Evolutionary conservation across 2,329 filamentous ascomycete genomes (phyloP).

Genomic region (Trichoderma koningiopsis): DNA sequence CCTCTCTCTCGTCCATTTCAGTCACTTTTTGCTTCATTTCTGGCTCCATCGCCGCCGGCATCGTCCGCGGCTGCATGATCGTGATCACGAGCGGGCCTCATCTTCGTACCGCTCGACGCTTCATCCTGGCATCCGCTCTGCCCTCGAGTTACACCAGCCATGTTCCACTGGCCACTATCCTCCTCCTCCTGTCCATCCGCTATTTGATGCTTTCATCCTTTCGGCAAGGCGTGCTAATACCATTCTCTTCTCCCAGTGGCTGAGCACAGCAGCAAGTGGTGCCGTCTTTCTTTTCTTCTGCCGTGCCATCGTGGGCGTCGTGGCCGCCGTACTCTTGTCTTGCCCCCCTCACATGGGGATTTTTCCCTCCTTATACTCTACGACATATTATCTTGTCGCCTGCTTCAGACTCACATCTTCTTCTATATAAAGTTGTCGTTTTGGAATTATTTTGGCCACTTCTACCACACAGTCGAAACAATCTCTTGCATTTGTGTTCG

Average conservation of each 20-base stretch:
- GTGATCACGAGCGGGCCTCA: constrained; percentile 1
- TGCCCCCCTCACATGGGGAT: constrained; percentile 12
- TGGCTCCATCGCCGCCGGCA: neutral
- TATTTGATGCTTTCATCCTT: constrained; percentile 25
- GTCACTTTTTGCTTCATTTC: too few relatives aligned
- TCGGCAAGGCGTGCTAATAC: constrained; percentile 20
- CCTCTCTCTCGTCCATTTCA: neutral
- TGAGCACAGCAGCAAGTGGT: constrained; percentile 23
- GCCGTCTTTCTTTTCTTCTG: constrained; percentile 16
- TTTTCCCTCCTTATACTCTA: neutral
- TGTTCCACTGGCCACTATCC: constrained; percentile 33
- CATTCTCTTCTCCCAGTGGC: constrained; percentile 16
- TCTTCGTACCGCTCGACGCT: constrained; percentile 23
- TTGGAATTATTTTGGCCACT: neutral
- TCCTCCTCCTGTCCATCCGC: constrained; percentile 27
- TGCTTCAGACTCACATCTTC: neutral
- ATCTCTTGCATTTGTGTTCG: neutral
- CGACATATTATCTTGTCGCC: neutral
- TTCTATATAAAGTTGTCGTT: neutral
- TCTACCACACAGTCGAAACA: neutral
- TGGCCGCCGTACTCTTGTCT: constrained; percentile 8
- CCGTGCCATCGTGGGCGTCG: neutral
- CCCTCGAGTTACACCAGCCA: constrained; percentile 32
- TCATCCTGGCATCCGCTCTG: constrained; percentile 22
- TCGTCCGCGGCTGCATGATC: constrained; percentile 1